Evolutionary conservation across 345 rosid genomes (phyloP).

Genomic region (Hibiscus trionum): DNA sequence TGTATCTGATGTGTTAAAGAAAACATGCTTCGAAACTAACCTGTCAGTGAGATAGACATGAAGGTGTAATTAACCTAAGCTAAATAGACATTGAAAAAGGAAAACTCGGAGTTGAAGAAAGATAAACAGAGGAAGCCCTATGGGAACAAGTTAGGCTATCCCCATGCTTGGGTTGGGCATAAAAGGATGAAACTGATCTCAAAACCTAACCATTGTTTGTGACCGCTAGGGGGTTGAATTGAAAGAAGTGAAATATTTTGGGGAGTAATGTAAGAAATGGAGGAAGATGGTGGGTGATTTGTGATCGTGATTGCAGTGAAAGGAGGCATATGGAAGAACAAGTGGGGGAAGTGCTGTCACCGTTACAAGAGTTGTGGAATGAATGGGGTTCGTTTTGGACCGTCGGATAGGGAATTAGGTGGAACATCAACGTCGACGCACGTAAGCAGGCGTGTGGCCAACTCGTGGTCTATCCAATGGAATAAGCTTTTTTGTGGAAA

Average conservation of each 20-base stretch:
- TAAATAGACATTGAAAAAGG: not conserved
- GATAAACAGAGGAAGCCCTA: conserved; percentile 2
- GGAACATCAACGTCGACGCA: conserved; percentile 19
- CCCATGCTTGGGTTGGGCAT: conserved; percentile 6
- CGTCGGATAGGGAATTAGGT: conserved; percentile 34
- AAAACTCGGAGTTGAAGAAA: conserved; percentile 17
- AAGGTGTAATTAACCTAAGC: too few species aligned
- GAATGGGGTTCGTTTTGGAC: conserved; percentile 19
- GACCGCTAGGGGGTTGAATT: not conserved
- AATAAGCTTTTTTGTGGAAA: conserved; percentile 12
- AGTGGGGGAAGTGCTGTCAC: not conserved
- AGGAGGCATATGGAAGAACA: conserved; percentile 11
- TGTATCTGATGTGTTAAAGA: too few species aligned
- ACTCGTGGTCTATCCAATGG: conserved; percentile 43
- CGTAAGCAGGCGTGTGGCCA: conserved; percentile 53
- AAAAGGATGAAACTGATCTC: conserved; percentile 16
- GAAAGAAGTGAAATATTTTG: not conserved
- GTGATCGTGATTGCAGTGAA: not conserved
- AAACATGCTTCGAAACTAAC: too few species aligned
- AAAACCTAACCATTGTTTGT: conserved; percentile 14
- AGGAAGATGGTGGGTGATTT: not conserved
- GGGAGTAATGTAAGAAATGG: not conserved
- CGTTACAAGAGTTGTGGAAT: conserved; percentile 19
- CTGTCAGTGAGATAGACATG: too few species aligned
- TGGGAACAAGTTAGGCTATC: conserved; percentile 17